Evolutionary conservation across 345 rosid species (phyloP).

Genomic region (Acer negundo): DNA sequence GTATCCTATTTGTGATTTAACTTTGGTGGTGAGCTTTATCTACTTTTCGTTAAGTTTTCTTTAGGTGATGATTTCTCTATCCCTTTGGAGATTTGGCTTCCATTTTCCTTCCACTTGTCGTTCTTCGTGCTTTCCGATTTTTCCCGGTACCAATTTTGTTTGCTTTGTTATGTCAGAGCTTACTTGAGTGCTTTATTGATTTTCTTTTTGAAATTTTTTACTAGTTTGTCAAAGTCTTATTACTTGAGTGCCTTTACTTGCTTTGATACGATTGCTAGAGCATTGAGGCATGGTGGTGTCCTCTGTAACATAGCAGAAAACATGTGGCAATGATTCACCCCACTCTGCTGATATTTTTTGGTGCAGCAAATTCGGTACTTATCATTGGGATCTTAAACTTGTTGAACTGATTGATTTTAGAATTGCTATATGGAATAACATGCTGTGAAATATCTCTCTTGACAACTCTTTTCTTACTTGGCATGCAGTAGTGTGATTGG

Average conservation of each 20-base stretch:
- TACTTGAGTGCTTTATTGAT: not conserved
- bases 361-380: conserved; percentile 45
- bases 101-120: no score
- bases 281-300: conserved; percentile 90
- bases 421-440: not conserved
- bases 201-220: not conserved
- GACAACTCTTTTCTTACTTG: not conserved
- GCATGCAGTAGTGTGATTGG: conserved; percentile 86
- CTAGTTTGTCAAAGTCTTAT: not conserved
- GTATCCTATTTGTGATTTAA: no score
- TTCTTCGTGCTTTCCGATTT: no score
- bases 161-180: not conserved
- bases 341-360: not conserved
- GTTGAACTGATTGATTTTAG: conserved; percentile 61
- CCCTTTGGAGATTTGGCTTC: no score
- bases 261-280: conserved; percentile 72
- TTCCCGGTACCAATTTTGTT: no score
- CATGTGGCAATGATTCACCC: conserved; percentile 61
- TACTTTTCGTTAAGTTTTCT: no score
- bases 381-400: conserved; percentile 85
- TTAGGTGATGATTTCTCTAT: no score
- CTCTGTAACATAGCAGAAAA: conserved; percentile 98
- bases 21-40: no score
- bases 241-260: conserved; percentile 48
- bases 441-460: not conserved